These are phyloP conservation scores for Lipomyces starkeyi DNA, from an alignment of 805 yeast species.

Conservation along the genomic window DNA sequence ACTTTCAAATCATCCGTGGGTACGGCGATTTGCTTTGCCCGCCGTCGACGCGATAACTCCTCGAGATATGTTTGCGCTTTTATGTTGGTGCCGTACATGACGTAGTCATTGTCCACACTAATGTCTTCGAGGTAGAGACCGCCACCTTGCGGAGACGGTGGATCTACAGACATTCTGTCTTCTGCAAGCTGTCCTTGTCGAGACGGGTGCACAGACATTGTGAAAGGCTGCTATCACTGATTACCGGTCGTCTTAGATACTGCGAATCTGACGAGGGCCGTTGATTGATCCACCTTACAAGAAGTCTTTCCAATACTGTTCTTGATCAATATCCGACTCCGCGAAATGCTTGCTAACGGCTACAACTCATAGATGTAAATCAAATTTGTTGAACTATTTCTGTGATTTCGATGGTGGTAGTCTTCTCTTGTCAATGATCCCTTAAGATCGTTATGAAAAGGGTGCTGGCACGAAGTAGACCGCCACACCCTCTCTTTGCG, in stretches of 20 bases:
- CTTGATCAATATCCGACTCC: background rate
- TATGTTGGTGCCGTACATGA: slow-evolving; percentile 21
- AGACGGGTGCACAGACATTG: slow-evolving; percentile 31
- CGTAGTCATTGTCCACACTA: slow-evolving; percentile 27
- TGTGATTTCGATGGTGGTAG: background rate
- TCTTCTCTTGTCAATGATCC: no score
- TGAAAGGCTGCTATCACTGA: background rate
- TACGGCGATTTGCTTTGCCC: slow-evolving; percentile 44
- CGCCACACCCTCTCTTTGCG: no score
- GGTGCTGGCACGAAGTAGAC: no score
- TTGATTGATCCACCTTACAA: no score
- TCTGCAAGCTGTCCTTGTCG: slow-evolving; percentile 24
- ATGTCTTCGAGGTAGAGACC: slow-evolving; percentile 34
- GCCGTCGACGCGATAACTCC: slow-evolving; percentile 26
- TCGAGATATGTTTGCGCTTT: slow-evolving; percentile 33
- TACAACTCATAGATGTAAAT: background rate
- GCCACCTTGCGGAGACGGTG: slow-evolving; percentile 21
- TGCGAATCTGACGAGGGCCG: background rate
- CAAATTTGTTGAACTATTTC: background rate
- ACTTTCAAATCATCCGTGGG: slow-evolving; percentile 77
- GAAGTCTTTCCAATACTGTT: background rate
- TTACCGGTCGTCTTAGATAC: background rate
- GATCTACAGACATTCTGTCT: slow-evolving; percentile 25
- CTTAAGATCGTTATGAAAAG: no score
- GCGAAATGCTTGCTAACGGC: background rate